These are phyloP conservation scores for Sclerotinia glacialis DNA, from an alignment of 2,329 filamentous ascomycete genomes.

Conservation along the genomic window DNA sequence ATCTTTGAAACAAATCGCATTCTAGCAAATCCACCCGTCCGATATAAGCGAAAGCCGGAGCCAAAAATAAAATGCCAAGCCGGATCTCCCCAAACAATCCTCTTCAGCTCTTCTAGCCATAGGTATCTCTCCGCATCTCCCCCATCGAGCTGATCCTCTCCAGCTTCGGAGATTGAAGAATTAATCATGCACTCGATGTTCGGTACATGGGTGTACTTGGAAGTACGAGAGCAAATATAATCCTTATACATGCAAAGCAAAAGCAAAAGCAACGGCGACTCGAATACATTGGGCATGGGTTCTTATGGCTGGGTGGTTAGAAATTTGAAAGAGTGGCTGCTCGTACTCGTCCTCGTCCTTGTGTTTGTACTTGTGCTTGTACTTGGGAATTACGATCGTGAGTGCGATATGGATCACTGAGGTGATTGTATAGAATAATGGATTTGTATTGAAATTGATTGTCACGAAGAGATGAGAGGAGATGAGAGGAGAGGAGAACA, in stretches of 20 bases:
- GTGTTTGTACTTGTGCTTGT: too few species aligned
- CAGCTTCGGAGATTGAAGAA: too few species aligned
- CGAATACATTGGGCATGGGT: neutral
- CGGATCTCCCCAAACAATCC: constrained; percentile 15
- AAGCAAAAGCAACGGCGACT: too few species aligned
- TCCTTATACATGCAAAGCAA: too few species aligned
- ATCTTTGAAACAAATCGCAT: neutral
- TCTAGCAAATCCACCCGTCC: neutral
- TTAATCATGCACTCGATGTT: too few species aligned
- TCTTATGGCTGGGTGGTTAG: neutral
- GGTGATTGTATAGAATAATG: neutral
- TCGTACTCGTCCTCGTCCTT: too few species aligned
- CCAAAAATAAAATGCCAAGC: neutral
- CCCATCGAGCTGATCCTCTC: neutral
- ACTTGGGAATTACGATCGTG: neutral
- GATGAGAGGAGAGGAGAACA: neutral
- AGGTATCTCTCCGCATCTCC: neutral
- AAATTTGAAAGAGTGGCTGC: too few species aligned
- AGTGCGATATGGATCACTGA: neutral
- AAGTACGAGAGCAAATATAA: neutral
- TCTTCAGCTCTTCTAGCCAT: neutral
- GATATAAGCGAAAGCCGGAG: neutral
- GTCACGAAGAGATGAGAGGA: neutral
- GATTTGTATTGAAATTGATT: neutral
- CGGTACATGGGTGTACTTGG: neutral